Evolutionary conservation across 2,329 filamentous ascomycete genomes (phyloP).

Genomic region (Tolypocladium cylindrosporum): DNA sequence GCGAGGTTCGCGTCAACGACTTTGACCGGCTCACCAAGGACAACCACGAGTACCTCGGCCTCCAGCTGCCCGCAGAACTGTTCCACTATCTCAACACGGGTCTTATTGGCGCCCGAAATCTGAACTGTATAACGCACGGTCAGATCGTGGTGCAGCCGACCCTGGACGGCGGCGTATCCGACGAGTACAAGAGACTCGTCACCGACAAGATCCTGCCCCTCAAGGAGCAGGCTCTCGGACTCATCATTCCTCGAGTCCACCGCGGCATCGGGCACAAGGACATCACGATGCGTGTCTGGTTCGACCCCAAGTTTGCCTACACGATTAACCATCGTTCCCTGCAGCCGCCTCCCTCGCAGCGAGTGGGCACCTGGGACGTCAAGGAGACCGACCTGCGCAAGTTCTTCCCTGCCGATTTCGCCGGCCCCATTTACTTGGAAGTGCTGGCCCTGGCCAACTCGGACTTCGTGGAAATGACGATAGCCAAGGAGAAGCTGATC

Average conservation of each 20-base stretch:
- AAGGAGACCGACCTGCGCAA: slow-evolving; percentile 45
- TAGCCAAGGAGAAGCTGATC: slow-evolving; percentile 46
- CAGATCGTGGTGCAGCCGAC: slow-evolving; percentile 75
- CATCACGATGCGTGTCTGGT: slow-evolving; percentile 76
- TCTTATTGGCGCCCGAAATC: slow-evolving; percentile 66
- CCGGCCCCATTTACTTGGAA: slow-evolving; percentile 40
- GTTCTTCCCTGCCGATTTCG: slow-evolving; percentile 31
- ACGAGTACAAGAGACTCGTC: slow-evolving; percentile 73
- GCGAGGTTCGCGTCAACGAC: slow-evolving; percentile 66
- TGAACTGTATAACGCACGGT: slow-evolving; percentile 73
- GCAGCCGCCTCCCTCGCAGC: slow-evolving; percentile 36
- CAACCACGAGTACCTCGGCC: slow-evolving; percentile 82
- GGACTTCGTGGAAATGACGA: slow-evolving; percentile 60
- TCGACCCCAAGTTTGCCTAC: slow-evolving; percentile 57
- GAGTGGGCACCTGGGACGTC: slow-evolving; percentile 60
- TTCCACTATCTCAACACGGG: slow-evolving; percentile 84
- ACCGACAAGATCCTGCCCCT: slow-evolving; percentile 63
- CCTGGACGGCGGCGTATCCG: slow-evolving; percentile 69
- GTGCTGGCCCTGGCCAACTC: slow-evolving; percentile 58
- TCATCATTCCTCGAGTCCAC: slow-evolving; percentile 71
- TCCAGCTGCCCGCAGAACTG: slow-evolving; percentile 79
- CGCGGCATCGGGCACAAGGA: slow-evolving; percentile 75
- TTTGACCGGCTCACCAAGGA: slow-evolving; percentile 67
- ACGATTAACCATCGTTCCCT: slow-evolving; percentile 52
- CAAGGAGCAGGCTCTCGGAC: slow-evolving; percentile 64